These are phyloP conservation scores for Amaranthus hypochondriacus DNA, from an alignment of 148 eudicot genomes.

Conservation along the genomic window DNA sequence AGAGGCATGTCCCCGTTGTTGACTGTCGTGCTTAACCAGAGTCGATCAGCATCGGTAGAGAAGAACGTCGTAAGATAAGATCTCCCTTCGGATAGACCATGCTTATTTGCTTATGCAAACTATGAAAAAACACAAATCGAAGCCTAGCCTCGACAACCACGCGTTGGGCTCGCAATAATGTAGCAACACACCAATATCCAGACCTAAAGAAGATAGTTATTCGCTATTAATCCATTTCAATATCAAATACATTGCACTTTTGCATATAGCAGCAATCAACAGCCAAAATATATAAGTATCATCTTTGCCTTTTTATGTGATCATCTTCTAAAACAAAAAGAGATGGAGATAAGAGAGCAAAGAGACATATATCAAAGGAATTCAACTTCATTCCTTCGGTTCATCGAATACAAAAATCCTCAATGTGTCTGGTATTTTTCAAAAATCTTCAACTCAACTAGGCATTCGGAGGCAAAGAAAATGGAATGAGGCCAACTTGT, in stretches of 20 bases:
- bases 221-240: constrained; percentile 25
- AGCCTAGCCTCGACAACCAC: too few species aligned
- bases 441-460: constrained; percentile 25
- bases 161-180: too few species aligned
- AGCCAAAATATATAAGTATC: constrained; percentile 23
- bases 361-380: constrained; percentile 18
- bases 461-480: constrained; percentile 19
- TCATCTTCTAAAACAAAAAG: constrained; percentile 13
- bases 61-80: too few species aligned
- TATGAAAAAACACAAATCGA: too few species aligned
- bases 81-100: too few species aligned
- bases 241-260: constrained; percentile 26
- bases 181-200: background rate
- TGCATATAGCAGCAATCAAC: constrained; percentile 11
- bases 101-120: too few species aligned
- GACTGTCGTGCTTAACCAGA: too few species aligned
- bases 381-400: constrained; percentile 15
- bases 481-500: constrained; percentile 18
- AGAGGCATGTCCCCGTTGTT: too few species aligned
- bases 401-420: constrained; percentile 19
- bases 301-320: constrained; percentile 21
- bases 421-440: constrained; percentile 26
- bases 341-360: background rate
- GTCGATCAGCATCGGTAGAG: too few species aligned
- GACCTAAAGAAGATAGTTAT: constrained; percentile 20